phyloP scores from a whole-genome alignment of 2,329 filamentous ascomycete genomes.

The Cephalotrichum gorgonifer region DNA sequence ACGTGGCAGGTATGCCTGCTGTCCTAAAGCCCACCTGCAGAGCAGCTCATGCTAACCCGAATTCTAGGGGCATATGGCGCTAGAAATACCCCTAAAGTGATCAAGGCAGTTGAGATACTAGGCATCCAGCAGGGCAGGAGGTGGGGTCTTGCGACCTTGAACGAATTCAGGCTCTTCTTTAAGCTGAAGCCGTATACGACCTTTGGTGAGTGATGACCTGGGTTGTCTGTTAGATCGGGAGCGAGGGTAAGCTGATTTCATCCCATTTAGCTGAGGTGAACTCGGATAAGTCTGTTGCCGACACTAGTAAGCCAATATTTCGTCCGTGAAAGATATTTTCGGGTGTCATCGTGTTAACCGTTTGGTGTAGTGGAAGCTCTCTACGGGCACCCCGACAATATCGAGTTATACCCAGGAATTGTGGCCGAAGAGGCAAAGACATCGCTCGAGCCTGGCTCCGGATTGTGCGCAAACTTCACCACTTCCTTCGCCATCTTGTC shows the following conservation, averaged over 20 bases:
- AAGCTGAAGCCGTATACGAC: slow-evolving; percentile 41
- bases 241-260: slow-evolving; percentile 3
- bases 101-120: slow-evolving; percentile 47
- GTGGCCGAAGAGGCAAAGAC: slow-evolving; percentile 59
- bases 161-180: slow-evolving; percentile 55
- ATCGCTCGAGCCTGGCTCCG: slow-evolving; percentile 55
- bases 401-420: slow-evolving; percentile 54
- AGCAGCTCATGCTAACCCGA: slow-evolving; percentile 4
- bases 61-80: slow-evolving; percentile 28
- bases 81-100: slow-evolving; percentile 43
- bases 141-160: slow-evolving; percentile 49
- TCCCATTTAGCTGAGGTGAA: slow-evolving; percentile 34
- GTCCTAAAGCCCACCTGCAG: neutral
- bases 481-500: slow-evolving; percentile 59
- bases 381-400: slow-evolving; percentile 50
- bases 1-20: slow-evolving; percentile 21
- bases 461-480: slow-evolving; percentile 57
- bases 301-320: slow-evolving; percentile 24
- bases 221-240: neutral
- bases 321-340: neutral
- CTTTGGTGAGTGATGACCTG: slow-evolving; percentile 28
- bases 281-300: slow-evolving; percentile 38
- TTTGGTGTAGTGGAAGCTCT: slow-evolving; percentile 21
- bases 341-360: neutral
- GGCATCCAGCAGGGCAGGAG: slow-evolving; percentile 47